Percentiles rank a stretch among this genome's conserved stretches.
Evolutionary conservation across 495 filamentous ascomycete genomes (phyloP).

Genomic region (Aspergillus homomorphus): DNA sequence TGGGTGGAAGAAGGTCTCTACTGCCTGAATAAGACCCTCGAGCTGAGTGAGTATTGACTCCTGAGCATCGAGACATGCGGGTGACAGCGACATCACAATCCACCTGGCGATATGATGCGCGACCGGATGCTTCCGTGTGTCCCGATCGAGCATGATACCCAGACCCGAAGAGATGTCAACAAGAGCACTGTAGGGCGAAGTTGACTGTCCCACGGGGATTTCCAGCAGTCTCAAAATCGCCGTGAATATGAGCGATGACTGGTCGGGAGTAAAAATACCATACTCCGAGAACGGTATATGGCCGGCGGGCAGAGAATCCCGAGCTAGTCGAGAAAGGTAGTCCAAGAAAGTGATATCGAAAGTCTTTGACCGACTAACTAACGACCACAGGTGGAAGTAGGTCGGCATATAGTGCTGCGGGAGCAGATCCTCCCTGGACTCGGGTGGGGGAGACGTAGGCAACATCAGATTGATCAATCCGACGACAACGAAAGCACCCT

Average conservation of each 20-base stretch:
- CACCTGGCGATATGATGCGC: constrained; percentile 91
- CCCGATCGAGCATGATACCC: constrained; percentile 81
- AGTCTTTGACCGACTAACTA: constrained; percentile 83
- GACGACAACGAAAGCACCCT: constrained; percentile 83
- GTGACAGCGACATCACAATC: constrained; percentile 92
- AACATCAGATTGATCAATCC: constrained; percentile 82
- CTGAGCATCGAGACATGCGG: constrained; percentile 70
- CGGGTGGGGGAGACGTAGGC: constrained; percentile 76
- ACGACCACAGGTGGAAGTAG: constrained; percentile 94
- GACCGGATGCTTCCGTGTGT: constrained; percentile 87
- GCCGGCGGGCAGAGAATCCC: constrained; percentile 70
- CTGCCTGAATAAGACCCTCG: constrained; percentile 89
- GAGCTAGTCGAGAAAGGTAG: constrained; percentile 77
- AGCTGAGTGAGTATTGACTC: constrained; percentile 80
- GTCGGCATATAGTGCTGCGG: constrained; percentile 85
- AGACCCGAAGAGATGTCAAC: constrained; percentile 81
- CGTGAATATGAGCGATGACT: constrained; percentile 90
- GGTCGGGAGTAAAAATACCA: constrained; percentile 88
- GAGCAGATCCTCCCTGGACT: constrained; percentile 64
- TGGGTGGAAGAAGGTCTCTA: constrained; percentile 98
- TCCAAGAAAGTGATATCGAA: constrained; percentile 88
- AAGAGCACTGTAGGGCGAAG: constrained; percentile 78
- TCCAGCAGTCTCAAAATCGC: constrained; percentile 85
- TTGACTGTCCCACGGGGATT: constrained; percentile 95
- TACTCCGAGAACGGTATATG: constrained; percentile 81